Evolutionary conservation across 1,284 basidiomycete species (phyloP).

Genomic region (Cryptococcus hybrid): DNA sequence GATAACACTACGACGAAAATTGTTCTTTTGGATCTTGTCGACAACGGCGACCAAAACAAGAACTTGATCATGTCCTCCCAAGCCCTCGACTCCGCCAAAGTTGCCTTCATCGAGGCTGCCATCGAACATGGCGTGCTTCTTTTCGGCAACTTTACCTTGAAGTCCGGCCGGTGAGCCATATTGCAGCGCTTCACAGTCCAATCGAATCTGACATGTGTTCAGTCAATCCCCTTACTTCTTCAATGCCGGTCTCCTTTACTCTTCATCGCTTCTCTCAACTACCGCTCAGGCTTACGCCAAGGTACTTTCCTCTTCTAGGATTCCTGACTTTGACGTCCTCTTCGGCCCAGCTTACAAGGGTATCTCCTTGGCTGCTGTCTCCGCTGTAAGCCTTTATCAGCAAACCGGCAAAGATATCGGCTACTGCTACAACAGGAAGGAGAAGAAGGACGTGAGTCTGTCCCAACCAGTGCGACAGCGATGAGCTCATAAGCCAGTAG

Average conservation of each 20-base stretch:
- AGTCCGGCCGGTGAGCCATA: constrained; percentile 79
- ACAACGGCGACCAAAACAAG: no score
- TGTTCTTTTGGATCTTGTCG: background rate
- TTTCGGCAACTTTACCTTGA: constrained; percentile 87
- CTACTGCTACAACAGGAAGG: constrained; percentile 92
- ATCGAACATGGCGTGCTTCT: constrained; percentile 60
- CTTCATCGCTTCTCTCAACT: constrained; percentile 74
- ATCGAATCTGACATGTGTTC: constrained; percentile 4
- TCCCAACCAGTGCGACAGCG: background rate
- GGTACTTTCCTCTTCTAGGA: constrained; percentile 46
- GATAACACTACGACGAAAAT: no score
- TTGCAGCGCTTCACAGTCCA: no score
- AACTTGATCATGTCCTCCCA: background rate
- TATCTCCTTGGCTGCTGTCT: constrained; percentile 88
- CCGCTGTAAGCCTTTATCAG: constrained; percentile 71
- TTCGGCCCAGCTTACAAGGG: constrained; percentile 99
- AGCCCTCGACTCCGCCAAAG: constrained; percentile 39
- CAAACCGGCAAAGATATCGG: constrained; percentile 68
- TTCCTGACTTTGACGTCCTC: constrained; percentile 80
- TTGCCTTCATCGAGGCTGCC: constrained; percentile 49
- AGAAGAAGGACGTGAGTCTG: constrained; percentile 68
- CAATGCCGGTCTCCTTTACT: constrained; percentile 86
- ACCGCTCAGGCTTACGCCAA: constrained; percentile 85
- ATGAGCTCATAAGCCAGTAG: constrained; percentile 1
- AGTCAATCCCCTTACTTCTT: constrained; percentile 95